Evolutionary conservation across 2,329 filamentous ascomycete genomes (phyloP), one percentile per base, ranked within the genome.

Genomic region (Nothopassalora personata): DNA sequence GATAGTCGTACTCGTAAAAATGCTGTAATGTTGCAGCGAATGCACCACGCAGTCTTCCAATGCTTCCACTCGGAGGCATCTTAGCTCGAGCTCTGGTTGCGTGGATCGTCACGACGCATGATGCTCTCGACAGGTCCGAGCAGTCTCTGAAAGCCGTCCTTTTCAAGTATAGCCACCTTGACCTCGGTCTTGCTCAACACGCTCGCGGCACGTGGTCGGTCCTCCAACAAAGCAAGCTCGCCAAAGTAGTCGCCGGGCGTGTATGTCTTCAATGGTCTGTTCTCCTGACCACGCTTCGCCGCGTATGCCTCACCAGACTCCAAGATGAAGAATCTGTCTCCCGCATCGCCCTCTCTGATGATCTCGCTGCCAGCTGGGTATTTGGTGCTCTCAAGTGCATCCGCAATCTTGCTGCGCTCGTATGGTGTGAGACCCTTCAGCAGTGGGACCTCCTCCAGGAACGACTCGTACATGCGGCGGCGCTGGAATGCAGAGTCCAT

Each of bases 401-500:
- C 94, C 61, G 94, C 93, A 73, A 99, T 97, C 81, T 99, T 99
- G 71, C 90, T 91, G 59, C 94, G 87, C 77, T 99, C 94, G 74
- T 97, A 97, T 0, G 89, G 83, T 48, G 92, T 96, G 58, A 99
- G 82, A 23, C 85, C 87, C 2, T 87, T 83, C 28, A 99, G 83
- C 31, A 97, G 81, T 0, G 91, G 90, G 1, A 97, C 94, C 72
- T 96, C 91, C 73, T 96, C 92, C 23, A 99, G 81, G 80, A 99
- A 97, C 67, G 86, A 90, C 77, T 99, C 94, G 76, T 97, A 97
- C 87, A 97, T 93, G 70, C 93, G 89, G 68, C 94, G 87, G 58
- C 93, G 89, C 68, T 95, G 90, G 79, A 97, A 97, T 3, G 94
- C 96, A 43, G 90, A 95, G 77, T 97, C 93, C 92, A 99, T 97